These are phyloP conservation scores for Musa itinerans DNA, from an alignment of 176 grass and related monocot genomes.

Conservation along the genomic window DNA sequence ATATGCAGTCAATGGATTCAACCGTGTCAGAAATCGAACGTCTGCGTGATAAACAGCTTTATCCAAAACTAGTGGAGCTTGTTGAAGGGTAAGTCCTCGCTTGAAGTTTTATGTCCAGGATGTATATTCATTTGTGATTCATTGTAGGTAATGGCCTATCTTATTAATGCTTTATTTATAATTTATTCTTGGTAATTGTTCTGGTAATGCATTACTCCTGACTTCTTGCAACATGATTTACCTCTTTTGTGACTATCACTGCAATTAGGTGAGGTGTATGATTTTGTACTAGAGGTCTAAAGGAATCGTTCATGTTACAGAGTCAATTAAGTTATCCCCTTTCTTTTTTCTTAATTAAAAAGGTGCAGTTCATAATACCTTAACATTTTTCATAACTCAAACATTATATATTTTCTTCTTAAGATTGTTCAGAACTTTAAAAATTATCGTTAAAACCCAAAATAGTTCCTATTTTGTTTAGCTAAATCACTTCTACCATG, in stretches of 20 bases:
- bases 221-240: neutral
- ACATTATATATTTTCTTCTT: neutral
- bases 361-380: too few relatives aligned
- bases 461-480: too few relatives aligned
- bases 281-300: too few relatives aligned
- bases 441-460: neutral
- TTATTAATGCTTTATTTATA: too few relatives aligned
- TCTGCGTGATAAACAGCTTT: slow-evolving; percentile 84
- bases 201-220: neutral
- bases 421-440: neutral
- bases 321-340: too few relatives aligned
- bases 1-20: slow-evolving; percentile 99
- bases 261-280: too few relatives aligned
- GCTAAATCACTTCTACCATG: too few relatives aligned
- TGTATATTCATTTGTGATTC: neutral
- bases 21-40: slow-evolving; percentile 92
- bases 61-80: slow-evolving; percentile 68
- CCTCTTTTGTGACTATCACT: neutral
- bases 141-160: neutral
- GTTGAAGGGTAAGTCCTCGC: slow-evolving; percentile 53
- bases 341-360: too few relatives aligned
- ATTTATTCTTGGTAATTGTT: neutral
- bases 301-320: too few relatives aligned
- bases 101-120: neutral
- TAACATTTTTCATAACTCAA: neutral